Conservation (phyloP, 352 stramenopile species). For the Globisporangium cystogenes region DNA sequence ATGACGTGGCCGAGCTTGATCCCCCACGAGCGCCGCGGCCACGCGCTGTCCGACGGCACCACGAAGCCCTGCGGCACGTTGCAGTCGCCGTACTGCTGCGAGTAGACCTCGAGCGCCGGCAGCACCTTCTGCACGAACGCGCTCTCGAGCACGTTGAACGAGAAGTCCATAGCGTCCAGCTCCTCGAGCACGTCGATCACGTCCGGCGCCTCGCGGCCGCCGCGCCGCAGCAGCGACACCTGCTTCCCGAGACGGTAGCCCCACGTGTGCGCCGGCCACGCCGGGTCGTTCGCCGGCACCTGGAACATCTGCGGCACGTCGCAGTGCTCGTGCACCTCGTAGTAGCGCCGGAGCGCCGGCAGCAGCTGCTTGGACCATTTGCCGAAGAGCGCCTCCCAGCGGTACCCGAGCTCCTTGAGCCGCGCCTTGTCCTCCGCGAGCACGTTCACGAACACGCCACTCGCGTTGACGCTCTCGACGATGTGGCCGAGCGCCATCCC, state of each 20-base stretch:
- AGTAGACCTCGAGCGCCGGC: conserved; percentile 81
- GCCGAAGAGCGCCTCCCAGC: conserved; percentile 52
- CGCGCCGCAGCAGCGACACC: conserved; percentile 51
- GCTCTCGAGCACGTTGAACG: conserved; percentile 61
- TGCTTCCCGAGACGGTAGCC: conserved; percentile 86
- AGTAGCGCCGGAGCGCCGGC: conserved; percentile 69
- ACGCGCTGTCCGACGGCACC: conserved; percentile 67
- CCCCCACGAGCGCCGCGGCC: conserved; percentile 77
- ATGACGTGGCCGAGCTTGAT: conserved; percentile 87
- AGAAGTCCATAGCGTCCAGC: conserved; percentile 58
- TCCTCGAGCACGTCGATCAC: conserved; percentile 45
- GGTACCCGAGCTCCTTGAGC: conserved; percentile 47
- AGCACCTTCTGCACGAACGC: conserved; percentile 50
- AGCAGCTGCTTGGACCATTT: conserved; percentile 51
- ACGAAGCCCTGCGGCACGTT: conserved; percentile 89
- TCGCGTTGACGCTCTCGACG: conserved; percentile 35
- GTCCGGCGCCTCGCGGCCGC: conserved; percentile 31
- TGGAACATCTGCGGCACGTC: conserved; percentile 87
- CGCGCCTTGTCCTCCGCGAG: conserved; percentile 27
- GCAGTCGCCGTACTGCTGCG: conserved; percentile 79
- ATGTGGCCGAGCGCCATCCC: conserved; percentile 49
- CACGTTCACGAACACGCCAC: conserved; percentile 35
- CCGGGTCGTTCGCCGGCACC: conserved; percentile 59
- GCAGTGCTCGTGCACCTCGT: conserved; percentile 80
- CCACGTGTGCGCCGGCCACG: conserved; percentile 80